Evolutionary conservation across 2,329 filamentous ascomycete species (phyloP), one percentile per base, ranked within the genome.

Genomic region (Thielaviopsis populi): DNA sequence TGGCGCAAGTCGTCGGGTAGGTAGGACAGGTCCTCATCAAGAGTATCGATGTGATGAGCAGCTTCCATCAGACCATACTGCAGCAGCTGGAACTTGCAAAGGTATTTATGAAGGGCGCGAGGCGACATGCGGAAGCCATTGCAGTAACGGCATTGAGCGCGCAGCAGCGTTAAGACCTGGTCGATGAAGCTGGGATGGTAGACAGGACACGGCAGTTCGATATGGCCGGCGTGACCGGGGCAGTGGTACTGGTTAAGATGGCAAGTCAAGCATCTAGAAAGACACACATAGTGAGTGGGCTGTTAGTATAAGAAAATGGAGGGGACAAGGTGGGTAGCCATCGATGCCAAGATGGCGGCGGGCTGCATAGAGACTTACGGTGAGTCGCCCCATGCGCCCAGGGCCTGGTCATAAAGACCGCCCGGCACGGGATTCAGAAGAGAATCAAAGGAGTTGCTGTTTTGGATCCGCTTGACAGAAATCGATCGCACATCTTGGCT

Each of bases 171-270:
- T 68, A 95, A 83, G 62, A 91, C 82, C 73, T 96, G 91, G 72
- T 96, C 91, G 79, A 99, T 87, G 71, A 96, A 97, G 1, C 91
- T 88, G n/a, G 92, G 89, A 74, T 99, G 92, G 73, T 97, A 99
- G 62, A 96, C 89, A 58, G 89, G 89, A 13, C 91, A 87, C 15
- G 94, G 91, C 13, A 99, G 84, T 70, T 96, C 90, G 73, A 99
- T 95, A 72, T 99, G 94, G 62, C 94, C 95, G 66, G 88, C 83
- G 77, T 99, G 95, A 65, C 95, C 95, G 6, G 92, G 90, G 73
- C 95, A 99, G 69, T 83, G 83, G 71, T 85, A 82, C 67, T 85
- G 86, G 71, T 86, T 88, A 68, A 95, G 81, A 69, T 92, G 89
- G 76, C 94, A 99, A 73, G 94, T 99, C 70, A 90, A 82, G 77